Evolutionary conservation across 164 flowering plant species (phyloP).

Genomic region (Vitis riparia): DNA sequence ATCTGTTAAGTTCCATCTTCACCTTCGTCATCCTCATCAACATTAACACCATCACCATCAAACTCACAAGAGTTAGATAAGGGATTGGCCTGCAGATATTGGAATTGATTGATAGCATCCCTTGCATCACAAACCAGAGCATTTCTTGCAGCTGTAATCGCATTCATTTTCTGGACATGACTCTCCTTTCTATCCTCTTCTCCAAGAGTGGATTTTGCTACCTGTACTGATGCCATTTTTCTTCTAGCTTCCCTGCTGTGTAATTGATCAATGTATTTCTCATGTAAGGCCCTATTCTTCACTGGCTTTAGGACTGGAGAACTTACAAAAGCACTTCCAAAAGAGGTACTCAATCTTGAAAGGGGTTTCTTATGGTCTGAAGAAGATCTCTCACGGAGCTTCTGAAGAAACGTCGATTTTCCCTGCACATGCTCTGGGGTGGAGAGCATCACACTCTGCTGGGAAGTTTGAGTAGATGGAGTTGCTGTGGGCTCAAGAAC

Average conservation of each 20-base stretch:
- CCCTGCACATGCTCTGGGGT: slow-evolving; percentile 43
- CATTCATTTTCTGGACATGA: slow-evolving; percentile 21
- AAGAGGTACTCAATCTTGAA: slow-evolving; percentile 36
- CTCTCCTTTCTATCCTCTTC: slow-evolving; percentile 19
- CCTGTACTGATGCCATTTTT: slow-evolving; percentile 31
- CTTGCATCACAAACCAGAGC: slow-evolving; percentile 53
- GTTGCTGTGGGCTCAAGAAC: slow-evolving; percentile 52
- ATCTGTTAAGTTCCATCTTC: slow-evolving; percentile 19
- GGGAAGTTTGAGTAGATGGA: slow-evolving; percentile 23
- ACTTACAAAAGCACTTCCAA: slow-evolving; percentile 39
- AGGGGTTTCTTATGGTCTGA: slow-evolving; percentile 35
- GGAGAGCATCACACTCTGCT: slow-evolving; percentile 16
- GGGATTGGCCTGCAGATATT: slow-evolving; percentile 28
- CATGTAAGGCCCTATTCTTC: slow-evolving; percentile 74
- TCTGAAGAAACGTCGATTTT: slow-evolving; percentile 26
- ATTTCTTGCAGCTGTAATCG: slow-evolving; percentile 49
- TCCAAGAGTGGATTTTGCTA: slow-evolving; percentile 12
- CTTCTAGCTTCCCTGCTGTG: slow-evolving; percentile 76
- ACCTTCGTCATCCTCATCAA: slow-evolving; percentile 28
- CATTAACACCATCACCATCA: slow-evolving; percentile 27
- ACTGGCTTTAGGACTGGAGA: slow-evolving; percentile 82
- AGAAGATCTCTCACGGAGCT: slow-evolving; percentile 28
- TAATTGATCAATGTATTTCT: slow-evolving; percentile 78
- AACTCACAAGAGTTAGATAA: slow-evolving; percentile 26
- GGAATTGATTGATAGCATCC: slow-evolving; percentile 50